A percentile compares a stretch with the other conserved stretches of the same genome.
Conservation (phyloP, 2,329 filamentous ascomycete species). For the Magnaporthales sp. region DNA sequence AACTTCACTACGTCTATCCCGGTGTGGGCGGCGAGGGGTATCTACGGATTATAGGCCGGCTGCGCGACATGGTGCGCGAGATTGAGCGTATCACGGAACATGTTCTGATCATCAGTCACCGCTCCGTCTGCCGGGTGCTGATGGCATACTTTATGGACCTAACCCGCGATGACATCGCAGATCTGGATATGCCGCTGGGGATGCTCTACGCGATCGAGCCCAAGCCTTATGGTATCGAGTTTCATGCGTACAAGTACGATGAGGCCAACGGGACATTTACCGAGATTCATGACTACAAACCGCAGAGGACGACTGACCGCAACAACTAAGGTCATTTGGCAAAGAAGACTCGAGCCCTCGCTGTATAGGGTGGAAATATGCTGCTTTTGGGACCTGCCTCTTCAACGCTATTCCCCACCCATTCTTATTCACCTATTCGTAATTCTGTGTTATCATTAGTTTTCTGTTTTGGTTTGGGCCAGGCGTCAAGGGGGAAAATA, state of each 20-base stretch:
- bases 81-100: constrained; percentile 96
- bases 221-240: constrained; percentile 95
- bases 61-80: constrained; percentile 92
- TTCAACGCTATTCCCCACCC: background rate
- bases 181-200: constrained; percentile 87
- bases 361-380: background rate
- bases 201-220: constrained; percentile 94
- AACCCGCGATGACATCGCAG: constrained; percentile 82
- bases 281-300: constrained; percentile 74
- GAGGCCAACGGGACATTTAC: constrained; percentile 71
- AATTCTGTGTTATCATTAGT: background rate
- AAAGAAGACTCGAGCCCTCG: too few relatives aligned
- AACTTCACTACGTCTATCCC: constrained; percentile 93
- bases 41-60: constrained; percentile 89
- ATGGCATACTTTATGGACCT: constrained; percentile 96
- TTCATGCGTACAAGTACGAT: constrained; percentile 91
- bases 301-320: constrained; percentile 47
- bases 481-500: background rate
- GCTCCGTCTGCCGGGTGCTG: constrained; percentile 83
- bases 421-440: background rate
- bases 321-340: constrained; percentile 15
- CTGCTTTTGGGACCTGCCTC: too few relatives aligned
- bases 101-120: constrained; percentile 83
- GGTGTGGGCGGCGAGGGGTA: constrained; percentile 95
- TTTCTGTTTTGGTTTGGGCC: background rate